Base-by-base conservation (phyloP, 2,329 filamentous ascomycete genomes). In the Biscogniauxia sp. region DNA sequence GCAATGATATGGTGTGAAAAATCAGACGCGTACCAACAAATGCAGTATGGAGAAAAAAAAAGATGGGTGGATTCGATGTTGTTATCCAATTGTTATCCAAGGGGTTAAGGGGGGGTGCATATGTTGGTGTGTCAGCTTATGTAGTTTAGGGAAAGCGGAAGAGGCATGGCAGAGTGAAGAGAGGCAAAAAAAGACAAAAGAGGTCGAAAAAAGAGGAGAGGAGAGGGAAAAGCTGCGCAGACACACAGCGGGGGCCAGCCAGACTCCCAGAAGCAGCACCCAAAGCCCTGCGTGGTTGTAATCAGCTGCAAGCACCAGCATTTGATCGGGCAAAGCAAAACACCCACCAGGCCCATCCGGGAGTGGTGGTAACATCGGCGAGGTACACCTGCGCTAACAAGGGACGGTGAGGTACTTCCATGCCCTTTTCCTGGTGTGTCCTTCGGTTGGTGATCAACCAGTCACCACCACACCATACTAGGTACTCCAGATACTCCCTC, bases 231-330 rank as follows among this genome's bases (percentile, higher is more conserved):
- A 26, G 58, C 56, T 45, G 57, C 26, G 54, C 64, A 57, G 59
- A 60, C 62, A 61, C 60, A 54, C 25, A 55, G 52, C 65, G 66
- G 67, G 63, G 69, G 68, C 64, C 60, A 45, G 62, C 59, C 63
- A 65, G 63, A 73, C 70, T 71, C 68, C 68, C 70, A 71, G 64
- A 67, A 69, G 55, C 56, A 57, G 55, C 60, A 64, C 45, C 26
- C 61, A 59, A 63, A 57, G 61, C 57, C 62, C 62, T 53, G 64
- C 65, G 68, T 68, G 67, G 68, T 67, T 58, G 68, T 69, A 72
- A 74, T 74, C 72, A 74, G 68, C 71, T 72, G 70, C 68, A 69
- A 60, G 62, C 64, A 62, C 66, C 67, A 66, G 69, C 64, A 68
- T 66, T 65, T 58, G 64, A 63, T 63, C 68, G 66, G 64, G 68